A percentile compares a stretch with the other conserved stretches of the same genome.
Evolutionary conservation across 495 filamentous ascomycete species (phyloP).

Genomic region (Evernia prunastri): DNA sequence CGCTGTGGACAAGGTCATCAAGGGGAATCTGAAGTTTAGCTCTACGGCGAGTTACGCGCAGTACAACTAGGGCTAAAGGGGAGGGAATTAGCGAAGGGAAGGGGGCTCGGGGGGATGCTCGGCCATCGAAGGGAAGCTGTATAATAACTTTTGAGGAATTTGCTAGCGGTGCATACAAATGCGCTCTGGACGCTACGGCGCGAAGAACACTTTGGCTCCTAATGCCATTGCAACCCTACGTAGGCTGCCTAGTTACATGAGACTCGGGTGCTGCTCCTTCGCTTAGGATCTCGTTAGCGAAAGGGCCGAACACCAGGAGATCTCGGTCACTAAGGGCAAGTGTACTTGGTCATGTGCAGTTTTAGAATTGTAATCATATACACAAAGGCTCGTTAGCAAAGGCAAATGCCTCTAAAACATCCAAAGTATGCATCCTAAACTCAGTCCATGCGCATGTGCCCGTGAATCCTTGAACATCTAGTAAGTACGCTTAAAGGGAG

Average conservation of each 20-base stretch:
- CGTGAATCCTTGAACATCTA: constrained; percentile 7
- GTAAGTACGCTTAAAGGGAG: constrained; percentile 29
- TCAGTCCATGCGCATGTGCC: neutral
- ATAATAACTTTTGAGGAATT: constrained; percentile 1
- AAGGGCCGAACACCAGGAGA: neutral
- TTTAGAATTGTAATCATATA: constrained; percentile 12
- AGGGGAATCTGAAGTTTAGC: constrained; percentile 99
- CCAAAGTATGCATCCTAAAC: constrained; percentile 3
- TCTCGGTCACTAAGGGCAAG: neutral
- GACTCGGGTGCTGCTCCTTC: neutral
- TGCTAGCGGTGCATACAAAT: neutral
- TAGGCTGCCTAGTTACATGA: too few relatives aligned
- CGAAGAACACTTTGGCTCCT: neutral
- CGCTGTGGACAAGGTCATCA: constrained; percentile 98
- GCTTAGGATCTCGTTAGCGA: neutral
- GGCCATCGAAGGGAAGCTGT: neutral
- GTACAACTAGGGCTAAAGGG: constrained; percentile 63
- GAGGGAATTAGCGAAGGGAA: neutral
- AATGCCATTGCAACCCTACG: too few relatives aligned
- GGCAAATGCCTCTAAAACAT: neutral
- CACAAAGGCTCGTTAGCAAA: neutral
- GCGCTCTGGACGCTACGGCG: neutral
- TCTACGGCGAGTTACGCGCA: constrained; percentile 98
- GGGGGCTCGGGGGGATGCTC: neutral
- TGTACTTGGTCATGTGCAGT: constrained; percentile 7